Conservation (phyloP, 129 eudicot genomes). For the Sambucus nigra region DNA sequence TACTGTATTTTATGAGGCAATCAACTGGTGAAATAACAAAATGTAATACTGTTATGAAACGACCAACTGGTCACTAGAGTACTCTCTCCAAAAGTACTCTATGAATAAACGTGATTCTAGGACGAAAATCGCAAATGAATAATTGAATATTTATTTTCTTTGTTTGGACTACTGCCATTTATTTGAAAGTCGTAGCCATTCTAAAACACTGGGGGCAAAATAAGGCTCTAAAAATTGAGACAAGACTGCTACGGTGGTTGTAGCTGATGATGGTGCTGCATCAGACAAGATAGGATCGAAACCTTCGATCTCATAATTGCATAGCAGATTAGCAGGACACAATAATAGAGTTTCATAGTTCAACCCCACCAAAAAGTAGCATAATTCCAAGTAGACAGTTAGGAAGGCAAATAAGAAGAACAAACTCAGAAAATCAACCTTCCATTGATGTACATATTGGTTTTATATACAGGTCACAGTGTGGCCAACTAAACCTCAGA, state of each 20-base stretch:
- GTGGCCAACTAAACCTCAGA: conserved; percentile 12
- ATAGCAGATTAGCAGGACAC: conserved; percentile 8
- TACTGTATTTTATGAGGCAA: no score
- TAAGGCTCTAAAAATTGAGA: conserved; percentile 12
- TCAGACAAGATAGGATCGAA: conserved; percentile 9
- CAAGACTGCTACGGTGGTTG: conserved; percentile 8
- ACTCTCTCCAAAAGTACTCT: no score
- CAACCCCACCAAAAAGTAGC: conserved; percentile 1
- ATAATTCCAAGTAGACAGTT: neutral
- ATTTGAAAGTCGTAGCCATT: neutral
- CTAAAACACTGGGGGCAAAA: neutral
- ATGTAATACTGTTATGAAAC: no score
- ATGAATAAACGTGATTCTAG: no score
- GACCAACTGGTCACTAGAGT: no score
- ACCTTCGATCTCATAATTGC: conserved; percentile 2
- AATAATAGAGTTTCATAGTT: conserved; percentile 12
- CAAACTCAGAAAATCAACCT: conserved; percentile 2
- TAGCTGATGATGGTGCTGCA: conserved; percentile 7
- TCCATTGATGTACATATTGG: conserved; percentile 23
- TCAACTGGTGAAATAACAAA: no score
- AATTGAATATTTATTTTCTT: no score
- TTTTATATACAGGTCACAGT: conserved; percentile 27
- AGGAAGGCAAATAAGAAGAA: neutral
- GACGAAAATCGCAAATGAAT: no score
- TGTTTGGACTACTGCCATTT: no score